Evolutionary conservation across 768 basidiomycete genomes (phyloP).

Genomic region (Cubamyces lactineus): DNA sequence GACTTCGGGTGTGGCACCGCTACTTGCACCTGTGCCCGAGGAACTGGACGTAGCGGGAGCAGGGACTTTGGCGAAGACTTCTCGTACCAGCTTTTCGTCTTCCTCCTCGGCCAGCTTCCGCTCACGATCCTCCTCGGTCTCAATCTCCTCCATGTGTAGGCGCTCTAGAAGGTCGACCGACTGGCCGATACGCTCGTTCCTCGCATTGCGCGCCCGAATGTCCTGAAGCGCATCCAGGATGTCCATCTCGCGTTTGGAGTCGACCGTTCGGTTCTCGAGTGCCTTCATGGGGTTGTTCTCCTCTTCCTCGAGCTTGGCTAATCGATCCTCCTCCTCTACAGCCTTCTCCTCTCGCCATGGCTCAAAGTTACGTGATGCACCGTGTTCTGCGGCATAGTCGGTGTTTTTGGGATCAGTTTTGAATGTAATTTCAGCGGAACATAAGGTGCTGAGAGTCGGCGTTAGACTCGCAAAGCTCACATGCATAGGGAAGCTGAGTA

Average conservation of each 20-base stretch:
- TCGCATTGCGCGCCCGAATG: conserved; percentile 81
- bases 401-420: conserved; percentile 99
- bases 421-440: conserved; percentile 98
- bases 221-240: conserved; percentile 95
- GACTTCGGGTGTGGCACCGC: conserved; percentile 31
- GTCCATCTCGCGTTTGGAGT: conserved; percentile 98
- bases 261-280: conserved; percentile 88
- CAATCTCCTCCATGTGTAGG: conserved; percentile 66
- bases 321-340: conserved; percentile 79
- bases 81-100: conserved; percentile 87
- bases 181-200: conserved; percentile 85
- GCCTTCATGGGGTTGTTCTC: conserved; percentile 98
- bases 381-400: conserved; percentile 92
- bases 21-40: conserved; percentile 7
- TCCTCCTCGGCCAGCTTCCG: conserved; percentile 80
- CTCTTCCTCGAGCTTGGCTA: conserved; percentile 86
- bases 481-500: conserved; percentile 9
- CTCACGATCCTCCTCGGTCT: conserved; percentile 76
- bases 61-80: conserved; percentile 81
- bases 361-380: conserved; percentile 97
- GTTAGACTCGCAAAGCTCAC: conserved; percentile 33
- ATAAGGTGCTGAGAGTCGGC: conserved; percentile 67
- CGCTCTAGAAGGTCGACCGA: conserved; percentile 69
- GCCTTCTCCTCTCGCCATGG: conserved; percentile 89
- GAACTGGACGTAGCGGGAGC: conserved; percentile 36